These are phyloP conservation scores for Fusarium falciforme DNA, from an alignment of 2,329 filamentous ascomycete species.

Conservation along the genomic window DNA sequence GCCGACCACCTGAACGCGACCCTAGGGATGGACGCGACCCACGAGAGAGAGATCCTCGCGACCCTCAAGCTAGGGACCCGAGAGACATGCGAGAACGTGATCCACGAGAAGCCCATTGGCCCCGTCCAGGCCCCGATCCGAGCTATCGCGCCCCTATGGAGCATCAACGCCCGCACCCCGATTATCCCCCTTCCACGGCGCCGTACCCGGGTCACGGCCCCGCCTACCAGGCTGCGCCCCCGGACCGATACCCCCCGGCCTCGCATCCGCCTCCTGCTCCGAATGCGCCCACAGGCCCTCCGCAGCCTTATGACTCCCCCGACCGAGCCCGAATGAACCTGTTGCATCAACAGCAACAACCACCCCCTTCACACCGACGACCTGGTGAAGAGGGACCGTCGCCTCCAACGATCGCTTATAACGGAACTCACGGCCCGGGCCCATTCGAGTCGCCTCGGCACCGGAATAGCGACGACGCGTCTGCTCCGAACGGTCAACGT, in stretches of 20 bases:
- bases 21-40: constrained; percentile 51
- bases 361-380: constrained; percentile 53
- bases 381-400: constrained; percentile 61
- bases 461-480: constrained; percentile 61
- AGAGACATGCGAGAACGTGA: constrained; percentile 52
- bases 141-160: constrained; percentile 53
- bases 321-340: constrained; percentile 60
- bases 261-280: constrained; percentile 51
- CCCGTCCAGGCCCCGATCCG: constrained; percentile 46
- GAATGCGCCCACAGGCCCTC: constrained; percentile 38
- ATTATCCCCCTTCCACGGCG: constrained; percentile 59
- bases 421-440: constrained; percentile 53
- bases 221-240: constrained; percentile 46
- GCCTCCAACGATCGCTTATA: constrained; percentile 64
- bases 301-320: constrained; percentile 60
- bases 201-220: constrained; percentile 50
- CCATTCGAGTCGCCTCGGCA: constrained; percentile 55
- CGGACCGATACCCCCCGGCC: constrained; percentile 50
- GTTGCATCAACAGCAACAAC: constrained; percentile 50
- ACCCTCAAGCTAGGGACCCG: constrained; percentile 52
- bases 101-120: constrained; percentile 50
- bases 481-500: constrained; percentile 66
- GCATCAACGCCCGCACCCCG: constrained; percentile 57
- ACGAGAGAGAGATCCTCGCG: constrained; percentile 53
- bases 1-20: constrained; percentile 58